Conservation (phyloP, 2,329 filamentous ascomycete species). For the Cladorrhinum sp. region DNA sequence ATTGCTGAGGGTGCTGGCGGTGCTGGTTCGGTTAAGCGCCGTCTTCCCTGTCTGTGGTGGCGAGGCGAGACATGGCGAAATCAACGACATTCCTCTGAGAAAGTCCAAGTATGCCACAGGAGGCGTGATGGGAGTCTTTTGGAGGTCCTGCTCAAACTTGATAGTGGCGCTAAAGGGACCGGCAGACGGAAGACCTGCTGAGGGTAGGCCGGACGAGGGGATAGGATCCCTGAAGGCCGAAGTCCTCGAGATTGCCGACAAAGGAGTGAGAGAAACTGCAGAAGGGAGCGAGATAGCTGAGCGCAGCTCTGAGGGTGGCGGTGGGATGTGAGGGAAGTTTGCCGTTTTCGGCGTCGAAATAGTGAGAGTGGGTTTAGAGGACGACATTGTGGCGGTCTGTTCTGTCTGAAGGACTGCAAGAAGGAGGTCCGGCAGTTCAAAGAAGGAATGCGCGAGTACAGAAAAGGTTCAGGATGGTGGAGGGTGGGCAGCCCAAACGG, state of each 20-base stretch:
- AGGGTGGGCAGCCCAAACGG: constrained; percentile 27
- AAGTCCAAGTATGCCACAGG: constrained; percentile 90
- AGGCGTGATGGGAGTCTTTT: constrained; percentile 85
- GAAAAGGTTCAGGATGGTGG: too few species aligned
- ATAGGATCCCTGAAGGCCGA: constrained; percentile 38
- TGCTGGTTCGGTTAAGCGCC: constrained; percentile 38
- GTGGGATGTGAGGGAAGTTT: constrained; percentile 49
- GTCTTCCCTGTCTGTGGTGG: constrained; percentile 32
- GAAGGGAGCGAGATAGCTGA: constrained; percentile 51
- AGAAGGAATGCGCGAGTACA: constrained; percentile 27
- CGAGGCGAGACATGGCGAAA: constrained; percentile 42
- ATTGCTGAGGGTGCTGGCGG: constrained; percentile 47
- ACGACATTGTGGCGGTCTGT: constrained; percentile 45
- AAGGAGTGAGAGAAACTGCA: constrained; percentile 59
- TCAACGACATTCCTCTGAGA: constrained; percentile 75
- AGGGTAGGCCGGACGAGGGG: constrained; percentile 40
- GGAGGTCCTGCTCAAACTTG: constrained; percentile 63
- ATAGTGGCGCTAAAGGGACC: constrained; percentile 49
- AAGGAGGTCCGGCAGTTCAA: constrained; percentile 35
- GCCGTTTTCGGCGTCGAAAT: constrained; percentile 61
- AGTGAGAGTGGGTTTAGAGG: constrained; percentile 54
- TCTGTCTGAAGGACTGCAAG: constrained; percentile 35
- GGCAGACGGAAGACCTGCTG: constrained; percentile 34
- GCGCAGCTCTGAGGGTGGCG: constrained; percentile 48
- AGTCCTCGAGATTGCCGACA: constrained; percentile 49